A percentile compares a stretch with the other conserved stretches of the same genome.
Conservation (phyloP, 768 basidiomycete species). For the Multifurca ochricompacta region DNA sequence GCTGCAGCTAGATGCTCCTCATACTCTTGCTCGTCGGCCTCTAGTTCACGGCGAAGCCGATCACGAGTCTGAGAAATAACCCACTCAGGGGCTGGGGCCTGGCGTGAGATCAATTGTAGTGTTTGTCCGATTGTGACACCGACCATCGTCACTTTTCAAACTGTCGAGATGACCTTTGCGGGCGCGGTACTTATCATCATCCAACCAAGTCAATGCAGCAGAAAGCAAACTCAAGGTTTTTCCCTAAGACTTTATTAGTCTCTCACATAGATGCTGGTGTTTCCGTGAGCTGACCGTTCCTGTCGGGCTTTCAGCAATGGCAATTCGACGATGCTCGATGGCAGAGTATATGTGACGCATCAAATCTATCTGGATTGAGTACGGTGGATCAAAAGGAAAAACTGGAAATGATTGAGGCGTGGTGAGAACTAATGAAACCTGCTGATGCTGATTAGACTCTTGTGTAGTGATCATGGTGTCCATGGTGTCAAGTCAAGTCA, state of each 20-base stretch:
- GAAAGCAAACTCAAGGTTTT: constrained; percentile 81
- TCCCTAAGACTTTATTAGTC: constrained; percentile 42
- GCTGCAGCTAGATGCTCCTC: constrained; percentile 52
- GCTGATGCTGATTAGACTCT: background rate
- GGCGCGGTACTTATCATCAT: constrained; percentile 61
- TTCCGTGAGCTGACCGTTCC: constrained; percentile 55
- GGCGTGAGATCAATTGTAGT: background rate
- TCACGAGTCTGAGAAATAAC: constrained; percentile 64
- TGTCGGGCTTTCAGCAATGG: constrained; percentile 84
- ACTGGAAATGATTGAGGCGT: constrained; percentile 64
- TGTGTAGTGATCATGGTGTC: background rate
- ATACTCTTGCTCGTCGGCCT: constrained; percentile 57
- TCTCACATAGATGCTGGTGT: background rate
- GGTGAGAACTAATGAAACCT: constrained; percentile 33
- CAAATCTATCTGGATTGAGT: constrained; percentile 75
- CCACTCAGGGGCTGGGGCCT: constrained; percentile 56
- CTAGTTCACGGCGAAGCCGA: constrained; percentile 56
- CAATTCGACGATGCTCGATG: constrained; percentile 66
- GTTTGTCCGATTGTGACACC: constrained; percentile 21
- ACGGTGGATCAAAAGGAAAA: constrained; percentile 81
- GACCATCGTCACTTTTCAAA: constrained; percentile 25
- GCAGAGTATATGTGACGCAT: constrained; percentile 82
- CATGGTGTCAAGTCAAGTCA: background rate
- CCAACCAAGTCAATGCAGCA: constrained; percentile 66
- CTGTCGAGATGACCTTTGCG: constrained; percentile 53